Base-by-base conservation (phyloP, 805 yeast species). In the Ogataea siamensis region DNA sequence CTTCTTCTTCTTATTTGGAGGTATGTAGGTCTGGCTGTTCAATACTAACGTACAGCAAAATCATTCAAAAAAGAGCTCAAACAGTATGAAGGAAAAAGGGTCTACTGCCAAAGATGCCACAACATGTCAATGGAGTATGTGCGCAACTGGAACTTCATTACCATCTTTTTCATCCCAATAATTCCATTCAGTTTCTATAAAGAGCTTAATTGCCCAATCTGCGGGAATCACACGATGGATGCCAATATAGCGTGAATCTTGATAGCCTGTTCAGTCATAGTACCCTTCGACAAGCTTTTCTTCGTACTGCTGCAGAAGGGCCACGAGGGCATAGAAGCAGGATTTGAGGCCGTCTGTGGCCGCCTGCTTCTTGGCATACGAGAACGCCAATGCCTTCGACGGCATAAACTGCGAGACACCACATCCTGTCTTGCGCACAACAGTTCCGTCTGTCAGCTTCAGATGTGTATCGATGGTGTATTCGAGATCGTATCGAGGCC, bases 331-430 rank as follows among this genome's bases (percentile, higher is more conserved):
- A 30, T 64, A 52, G 13, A 76, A 61, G 18, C 75, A 74, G 11
- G 56, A 57, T 39, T 67, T 68, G 15, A 68, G 52, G 1, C 69
- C 79, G 39, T 69, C 68, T 1, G 73, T 67, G 2, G 66, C 56
- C 2, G 79, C 76, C 54, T 68, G 70, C 42, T 74, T 75, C 48
- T 68, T 68, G 20, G 71, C 64, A 32, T 63, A 66, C 22, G 59
- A 57, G 36, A 60, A 66, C 5, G 64, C 61, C 45, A 55, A 45
- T 34, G 57, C 52, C 40, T 62, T 67, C 12, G 53, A 45, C 0
- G 72, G 68, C 39, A 63, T 34, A 21, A 57, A 61, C 4, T 41
- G 39, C 2, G 67, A 57, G 23, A 53, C 56, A 1, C 75, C 79
- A 3, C 34, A 40, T 3, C 80, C 80, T n/a, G 26, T 26, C 3